Evolutionary conservation across 495 filamentous ascomycete genomes (phyloP).

Genomic region (Chaetomium fimeti): DNA sequence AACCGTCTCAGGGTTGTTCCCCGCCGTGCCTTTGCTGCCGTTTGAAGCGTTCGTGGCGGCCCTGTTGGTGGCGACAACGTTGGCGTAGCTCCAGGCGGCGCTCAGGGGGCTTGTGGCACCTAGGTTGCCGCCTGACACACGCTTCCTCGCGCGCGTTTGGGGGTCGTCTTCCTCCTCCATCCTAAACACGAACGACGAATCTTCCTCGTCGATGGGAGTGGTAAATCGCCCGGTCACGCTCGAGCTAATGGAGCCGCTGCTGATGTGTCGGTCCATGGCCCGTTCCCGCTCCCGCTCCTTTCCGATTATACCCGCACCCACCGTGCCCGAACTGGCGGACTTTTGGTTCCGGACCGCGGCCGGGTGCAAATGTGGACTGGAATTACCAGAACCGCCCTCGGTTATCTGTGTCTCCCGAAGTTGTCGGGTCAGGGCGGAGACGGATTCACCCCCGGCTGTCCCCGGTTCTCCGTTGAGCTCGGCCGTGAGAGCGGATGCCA

Average conservation of each 20-base stretch:
- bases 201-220: slow-evolving; percentile 73
- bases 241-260: slow-evolving; percentile 51
- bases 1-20: slow-evolving; percentile 23
- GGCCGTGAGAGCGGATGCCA: slow-evolving; percentile 64
- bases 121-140: slow-evolving; percentile 36
- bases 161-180: slow-evolving; percentile 74
- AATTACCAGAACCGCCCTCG: slow-evolving; percentile 39
- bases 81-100: slow-evolving; percentile 42
- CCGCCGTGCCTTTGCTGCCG: slow-evolving; percentile 20
- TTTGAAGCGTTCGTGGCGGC: slow-evolving; percentile 15
- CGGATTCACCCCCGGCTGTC: slow-evolving; percentile 50
- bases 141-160: slow-evolving; percentile 46
- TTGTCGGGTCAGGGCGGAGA: slow-evolving; percentile 71
- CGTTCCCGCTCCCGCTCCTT: slow-evolving; percentile 38
- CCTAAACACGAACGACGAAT: slow-evolving; percentile 71
- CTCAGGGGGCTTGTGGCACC: slow-evolving; percentile 38
- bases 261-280: slow-evolving; percentile 51
- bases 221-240: slow-evolving; percentile 53
- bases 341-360: slow-evolving; percentile 35
- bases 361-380: slow-evolving; percentile 44
- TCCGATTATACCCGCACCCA: slow-evolving; percentile 35
- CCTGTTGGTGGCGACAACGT: slow-evolving; percentile 36
- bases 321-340: slow-evolving; percentile 26
- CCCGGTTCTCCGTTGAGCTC: slow-evolving; percentile 47
- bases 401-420: slow-evolving; percentile 56